These are phyloP conservation scores for Flaveria floridana DNA, from an alignment of 140 eudicot species.

Conservation along the genomic window DNA sequence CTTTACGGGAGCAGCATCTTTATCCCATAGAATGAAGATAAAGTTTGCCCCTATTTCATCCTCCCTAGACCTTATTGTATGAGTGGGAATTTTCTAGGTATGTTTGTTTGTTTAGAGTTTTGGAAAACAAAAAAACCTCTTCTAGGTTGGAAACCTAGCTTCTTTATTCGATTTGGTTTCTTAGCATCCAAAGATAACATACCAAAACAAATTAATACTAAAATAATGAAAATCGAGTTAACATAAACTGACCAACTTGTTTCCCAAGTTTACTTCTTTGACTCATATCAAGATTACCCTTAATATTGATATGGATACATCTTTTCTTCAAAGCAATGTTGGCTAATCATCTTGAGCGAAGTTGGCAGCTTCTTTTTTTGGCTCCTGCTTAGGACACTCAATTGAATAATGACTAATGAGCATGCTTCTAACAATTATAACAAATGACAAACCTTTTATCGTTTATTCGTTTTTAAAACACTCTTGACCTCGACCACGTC, in stretches of 20 bases:
- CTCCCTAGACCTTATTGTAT: too few relatives aligned
- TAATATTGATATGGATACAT: not conserved
- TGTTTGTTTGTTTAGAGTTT: not conserved
- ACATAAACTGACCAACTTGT: not conserved
- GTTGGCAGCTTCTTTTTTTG: not conserved
- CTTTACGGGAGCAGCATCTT: too few relatives aligned
- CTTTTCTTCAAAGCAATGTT: not conserved
- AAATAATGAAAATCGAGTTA: not conserved
- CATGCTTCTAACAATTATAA: not conserved
- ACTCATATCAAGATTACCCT: not conserved
- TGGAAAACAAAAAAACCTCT: not conserved
- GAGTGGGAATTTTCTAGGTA: too few relatives aligned
- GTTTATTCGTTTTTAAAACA: not conserved
- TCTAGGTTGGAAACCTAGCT: not conserved
- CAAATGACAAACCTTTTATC: not conserved
- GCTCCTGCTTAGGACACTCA: not conserved
- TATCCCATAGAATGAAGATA: too few relatives aligned
- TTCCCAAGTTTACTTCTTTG: not conserved
- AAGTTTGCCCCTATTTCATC: too few relatives aligned
- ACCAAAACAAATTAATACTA: not conserved
- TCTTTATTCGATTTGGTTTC: not conserved
- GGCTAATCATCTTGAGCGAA: not conserved
- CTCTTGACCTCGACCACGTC: not conserved
- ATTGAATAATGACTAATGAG: not conserved
- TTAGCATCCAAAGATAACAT: not conserved